A percentile compares a stretch with the other conserved stretches of the same genome.
phyloP scores from a whole-genome alignment of 345 rosid genomes.

The Linum lewisii region DNA sequence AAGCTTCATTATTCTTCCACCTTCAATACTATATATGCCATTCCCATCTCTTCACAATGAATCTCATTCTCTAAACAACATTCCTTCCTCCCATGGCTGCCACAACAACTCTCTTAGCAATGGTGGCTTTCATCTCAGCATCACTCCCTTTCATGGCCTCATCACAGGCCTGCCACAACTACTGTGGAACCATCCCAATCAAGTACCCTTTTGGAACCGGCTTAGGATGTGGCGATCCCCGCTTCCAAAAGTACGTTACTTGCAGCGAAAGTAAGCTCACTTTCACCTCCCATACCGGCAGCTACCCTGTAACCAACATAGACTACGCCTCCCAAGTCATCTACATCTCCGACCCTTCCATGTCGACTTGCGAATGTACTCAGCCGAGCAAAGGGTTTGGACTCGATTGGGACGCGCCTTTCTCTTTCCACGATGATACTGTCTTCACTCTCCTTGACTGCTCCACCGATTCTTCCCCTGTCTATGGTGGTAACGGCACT shows the following conservation, averaged over 20 bases:
- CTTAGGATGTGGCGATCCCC: conserved; percentile 75
- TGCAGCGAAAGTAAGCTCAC: conserved; percentile 49
- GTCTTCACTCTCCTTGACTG: conserved; percentile 80
- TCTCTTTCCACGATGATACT: conserved; percentile 61
- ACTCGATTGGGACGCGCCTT: conserved; percentile 84
- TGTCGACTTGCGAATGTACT: conserved; percentile 81
- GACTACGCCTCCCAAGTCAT: conserved; percentile 54
- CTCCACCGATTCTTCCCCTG: conserved; percentile 47
- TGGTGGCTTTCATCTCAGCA: background rate
- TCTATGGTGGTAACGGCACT: conserved; percentile 11
- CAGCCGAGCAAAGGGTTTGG: conserved; percentile 79
- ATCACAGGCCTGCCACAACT: conserved; percentile 53
- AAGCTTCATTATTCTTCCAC: no score
- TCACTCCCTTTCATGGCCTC: conserved; percentile 27
- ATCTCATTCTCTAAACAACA: conserved; percentile 1
- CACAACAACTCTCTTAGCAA: conserved; percentile 9
- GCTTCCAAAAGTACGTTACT: conserved; percentile 53
- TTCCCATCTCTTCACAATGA: background rate
- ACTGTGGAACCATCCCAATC: conserved; percentile 51
- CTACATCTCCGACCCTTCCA: conserved; percentile 61
- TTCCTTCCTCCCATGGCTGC: background rate
- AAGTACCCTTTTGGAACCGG: conserved; percentile 78
- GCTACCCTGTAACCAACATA: conserved; percentile 55
- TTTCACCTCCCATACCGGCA: conserved; percentile 69
- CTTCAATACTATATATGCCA: conserved; percentile 11